Percentiles rank a stretch among this genome's conserved stretches.
phyloP scores from a whole-genome alignment of 2,329 filamentous ascomycete species.

The Aspergillus floridensis region DNA sequence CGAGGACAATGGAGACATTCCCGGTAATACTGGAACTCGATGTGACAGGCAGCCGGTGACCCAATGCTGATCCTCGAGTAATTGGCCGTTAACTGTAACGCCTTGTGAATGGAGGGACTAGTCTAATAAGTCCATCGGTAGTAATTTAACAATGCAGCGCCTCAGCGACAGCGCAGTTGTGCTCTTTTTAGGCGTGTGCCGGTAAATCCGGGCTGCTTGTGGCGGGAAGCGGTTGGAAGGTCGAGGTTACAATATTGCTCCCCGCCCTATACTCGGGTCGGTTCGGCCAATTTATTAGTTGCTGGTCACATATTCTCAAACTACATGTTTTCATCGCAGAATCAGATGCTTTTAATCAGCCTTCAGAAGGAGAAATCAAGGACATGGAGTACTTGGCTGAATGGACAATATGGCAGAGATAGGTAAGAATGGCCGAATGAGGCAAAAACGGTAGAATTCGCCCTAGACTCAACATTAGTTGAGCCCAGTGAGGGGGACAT shows the following conservation, averaged over 20 bases:
- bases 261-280: not conserved
- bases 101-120: not conserved
- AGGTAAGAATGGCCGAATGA: not conserved
- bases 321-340: too few species aligned
- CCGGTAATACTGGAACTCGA: not conserved
- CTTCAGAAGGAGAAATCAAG: not conserved
- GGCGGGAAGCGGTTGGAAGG: not conserved
- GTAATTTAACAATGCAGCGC: not conserved
- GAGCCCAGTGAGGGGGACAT: not conserved
- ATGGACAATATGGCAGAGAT: not conserved
- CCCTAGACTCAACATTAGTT: too few species aligned
- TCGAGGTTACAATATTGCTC: not conserved
- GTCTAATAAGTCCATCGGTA: too few species aligned
- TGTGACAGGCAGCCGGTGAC: not conserved
- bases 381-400: not conserved
- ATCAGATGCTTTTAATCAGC: too few species aligned
- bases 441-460: not conserved
- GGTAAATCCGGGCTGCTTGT: constrained; percentile 1
- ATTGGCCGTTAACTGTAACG: not conserved
- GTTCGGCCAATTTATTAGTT: not conserved
- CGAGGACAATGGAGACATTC: not conserved
- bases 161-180: not conserved
- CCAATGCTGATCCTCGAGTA: not conserved
- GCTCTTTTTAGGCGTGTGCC: not conserved
- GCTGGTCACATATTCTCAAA: not conserved